Evolutionary conservation across 495 filamentous ascomycete genomes (phyloP), one percentile per base, ranked within the genome.

Genomic region (Penicillium bialowiezense): DNA sequence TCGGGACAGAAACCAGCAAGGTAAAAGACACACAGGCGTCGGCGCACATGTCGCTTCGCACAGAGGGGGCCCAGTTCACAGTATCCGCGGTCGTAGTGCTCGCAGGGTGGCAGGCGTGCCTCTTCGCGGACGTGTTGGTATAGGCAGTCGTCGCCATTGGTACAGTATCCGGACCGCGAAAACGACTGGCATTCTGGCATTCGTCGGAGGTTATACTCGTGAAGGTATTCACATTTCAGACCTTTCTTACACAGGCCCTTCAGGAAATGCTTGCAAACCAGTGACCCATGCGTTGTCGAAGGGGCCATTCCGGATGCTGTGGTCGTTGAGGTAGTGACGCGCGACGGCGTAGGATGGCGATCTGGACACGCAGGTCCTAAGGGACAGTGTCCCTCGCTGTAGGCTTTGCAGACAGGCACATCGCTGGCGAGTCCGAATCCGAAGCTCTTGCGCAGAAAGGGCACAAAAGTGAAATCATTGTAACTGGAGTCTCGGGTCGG

Each of bases 241-340:
- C 92, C 95, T 68, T 97, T 97, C 67, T 97, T 98, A 78, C 93
- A 98, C 19, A 98, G 84, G 0, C 90, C 91, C 56, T 95, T 88
- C 54, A 97, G 83, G 84, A 95, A 98, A 80, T 97, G 93, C 73
- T 98, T 98, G 83, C 93, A 98, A 48, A 98, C 90, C 0, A 96
- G 78, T 10, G 78, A 84, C 33, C 78, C 77, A 51, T 80, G 76
- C 6, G 73, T 77, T 15, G 74, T 70, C 5, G 72, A 76, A 7
- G 72, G 74, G 0, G 70, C 71, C 51, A 75, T 55, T 13, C 69
- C 69, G 4, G 76, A 81, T 55, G 82, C 82, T 56, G 82, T 86
- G 19, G 69, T 76, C 0, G 69, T 75, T 1, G 69, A 72, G 1
- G 71, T 69, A 9, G 72, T 75, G 10, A 75, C 69, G 36, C 69